These are phyloP conservation scores for Myxozyma mucilagina DNA, from an alignment of 805 yeast species.

Conservation along the genomic window DNA sequence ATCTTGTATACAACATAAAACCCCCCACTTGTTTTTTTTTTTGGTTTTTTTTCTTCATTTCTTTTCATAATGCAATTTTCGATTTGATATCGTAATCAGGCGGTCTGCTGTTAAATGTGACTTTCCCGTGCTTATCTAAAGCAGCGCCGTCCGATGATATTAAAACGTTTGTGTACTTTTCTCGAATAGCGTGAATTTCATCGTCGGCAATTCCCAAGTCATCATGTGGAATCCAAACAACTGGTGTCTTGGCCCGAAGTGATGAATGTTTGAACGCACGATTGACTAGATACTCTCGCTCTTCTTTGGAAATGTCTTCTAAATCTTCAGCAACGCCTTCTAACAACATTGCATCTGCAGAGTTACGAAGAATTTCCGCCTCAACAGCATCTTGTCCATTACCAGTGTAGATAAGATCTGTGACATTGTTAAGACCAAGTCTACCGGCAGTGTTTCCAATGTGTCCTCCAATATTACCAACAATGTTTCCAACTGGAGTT, in stretches of 20 bases:
- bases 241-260: slow-evolving; percentile 36
- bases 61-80: slow-evolving; percentile 29
- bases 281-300: slow-evolving; percentile 34
- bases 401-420: slow-evolving; percentile 28
- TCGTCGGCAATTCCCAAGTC: slow-evolving; percentile 42
- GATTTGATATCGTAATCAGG: slow-evolving; percentile 36
- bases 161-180: slow-evolving; percentile 33
- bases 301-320: slow-evolving; percentile 32
- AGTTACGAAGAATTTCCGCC: slow-evolving; percentile 20
- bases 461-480: slow-evolving; percentile 8
- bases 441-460: slow-evolving; percentile 14
- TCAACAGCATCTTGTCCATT: slow-evolving; percentile 13
- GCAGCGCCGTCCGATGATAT: slow-evolving; percentile 38
- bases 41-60: neutral
- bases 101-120: slow-evolving; percentile 34
- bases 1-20: no score
- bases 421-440: slow-evolving; percentile 9
- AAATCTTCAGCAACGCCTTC: slow-evolving; percentile 37
- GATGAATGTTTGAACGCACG: slow-evolving; percentile 41
- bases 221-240: slow-evolving; percentile 51
- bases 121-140: slow-evolving; percentile 32
- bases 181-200: slow-evolving; percentile 38
- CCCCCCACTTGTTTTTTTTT: no score
- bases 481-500: slow-evolving; percentile 13
- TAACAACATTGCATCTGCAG: slow-evolving; percentile 29